Evolutionary conservation across 768 basidiomycete species (phyloP).

Genomic region (Trametopsis cervina): DNA sequence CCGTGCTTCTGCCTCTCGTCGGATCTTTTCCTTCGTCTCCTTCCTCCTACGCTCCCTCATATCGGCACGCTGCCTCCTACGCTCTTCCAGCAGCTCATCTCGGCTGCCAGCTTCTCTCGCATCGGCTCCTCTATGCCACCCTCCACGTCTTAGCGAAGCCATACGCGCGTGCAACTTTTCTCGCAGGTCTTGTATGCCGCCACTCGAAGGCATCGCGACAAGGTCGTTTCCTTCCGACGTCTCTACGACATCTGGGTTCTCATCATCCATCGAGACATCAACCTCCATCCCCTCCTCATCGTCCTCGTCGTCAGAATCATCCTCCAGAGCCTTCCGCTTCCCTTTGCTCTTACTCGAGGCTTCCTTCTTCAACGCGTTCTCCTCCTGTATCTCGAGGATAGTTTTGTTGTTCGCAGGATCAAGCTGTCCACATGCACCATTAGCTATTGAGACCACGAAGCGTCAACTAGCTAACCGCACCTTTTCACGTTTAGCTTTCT

Average conservation of each 20-base stretch:
- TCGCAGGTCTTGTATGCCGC: conserved; percentile 57
- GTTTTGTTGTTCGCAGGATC: conserved; percentile 88
- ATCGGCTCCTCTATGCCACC: conserved; percentile 21
- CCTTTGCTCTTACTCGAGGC: conserved; percentile 28
- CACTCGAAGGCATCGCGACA: conserved; percentile 58
- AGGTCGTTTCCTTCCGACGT: conserved; percentile 24
- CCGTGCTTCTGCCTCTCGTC: conserved; percentile 52
- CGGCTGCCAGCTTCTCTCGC: conserved; percentile 46
- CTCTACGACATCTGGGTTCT: conserved; percentile 22
- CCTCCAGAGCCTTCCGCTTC: conserved; percentile 40
- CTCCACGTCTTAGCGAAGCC: conserved; percentile 49
- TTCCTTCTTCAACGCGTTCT: conserved; percentile 27
- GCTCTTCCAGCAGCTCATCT: conserved; percentile 80
- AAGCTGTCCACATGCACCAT: too few species aligned
- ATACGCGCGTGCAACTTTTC: conserved; percentile 75
- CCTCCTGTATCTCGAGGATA: conserved; percentile 66
- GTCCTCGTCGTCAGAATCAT: conserved; percentile 29
- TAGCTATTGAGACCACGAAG: too few species aligned
- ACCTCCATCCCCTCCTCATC: conserved; percentile 19
- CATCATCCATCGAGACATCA: conserved; percentile 27
- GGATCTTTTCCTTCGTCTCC: conserved; percentile 79
- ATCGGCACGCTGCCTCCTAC: conserved; percentile 67
- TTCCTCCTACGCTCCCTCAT: conserved; percentile 82
- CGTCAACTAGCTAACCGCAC: conserved; percentile 30
- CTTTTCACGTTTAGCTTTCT: conserved; percentile 85